A percentile compares a stretch with the other conserved stretches of the same genome.
Conservation (phyloP, 2,329 filamentous ascomycete genomes). For the Spiromastix sp. region DNA sequence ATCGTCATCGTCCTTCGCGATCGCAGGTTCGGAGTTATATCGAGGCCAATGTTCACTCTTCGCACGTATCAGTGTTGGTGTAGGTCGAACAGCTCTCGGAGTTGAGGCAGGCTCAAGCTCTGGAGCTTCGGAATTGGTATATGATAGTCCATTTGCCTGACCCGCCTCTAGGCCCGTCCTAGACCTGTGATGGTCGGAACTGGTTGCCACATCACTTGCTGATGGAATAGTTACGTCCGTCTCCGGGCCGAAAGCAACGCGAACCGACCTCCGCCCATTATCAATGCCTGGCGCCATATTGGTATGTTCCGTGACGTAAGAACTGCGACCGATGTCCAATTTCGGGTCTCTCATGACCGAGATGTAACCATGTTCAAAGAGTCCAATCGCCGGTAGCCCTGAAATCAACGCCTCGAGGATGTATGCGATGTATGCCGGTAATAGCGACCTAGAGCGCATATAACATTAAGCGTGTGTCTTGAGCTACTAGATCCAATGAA, state of each 20-base stretch:
- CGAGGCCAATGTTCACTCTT: conserved; percentile 44
- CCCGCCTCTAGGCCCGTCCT: not conserved
- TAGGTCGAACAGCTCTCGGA: conserved; percentile 15
- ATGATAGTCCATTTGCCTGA: not conserved
- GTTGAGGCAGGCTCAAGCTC: not conserved
- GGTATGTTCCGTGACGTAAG: conserved; percentile 15
- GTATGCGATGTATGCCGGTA: too few species aligned
- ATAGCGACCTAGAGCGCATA: too few species aligned
- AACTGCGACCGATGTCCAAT: conserved; percentile 24
- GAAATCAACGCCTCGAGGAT: too few species aligned
- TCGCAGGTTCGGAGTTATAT: conserved; percentile 20
- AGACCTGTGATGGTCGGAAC: conserved; percentile 18
- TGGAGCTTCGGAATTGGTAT: not conserved
- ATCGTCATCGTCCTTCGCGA: conserved; percentile 36
- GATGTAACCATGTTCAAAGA: too few species aligned
- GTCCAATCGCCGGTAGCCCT: too few species aligned
- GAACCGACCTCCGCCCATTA: conserved; percentile 26
- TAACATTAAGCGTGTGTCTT: too few species aligned
- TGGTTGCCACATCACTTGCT: conserved; percentile 22
- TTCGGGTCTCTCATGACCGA: conserved; percentile 26
- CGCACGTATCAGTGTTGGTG: conserved; percentile 36
- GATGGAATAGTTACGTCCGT: conserved; percentile 26
- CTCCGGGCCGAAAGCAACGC: conserved; percentile 30
- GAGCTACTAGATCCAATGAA: too few species aligned
- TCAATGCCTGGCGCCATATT: conserved; percentile 20